Percentiles rank a stretch among this genome's conserved stretches.
Conservation (phyloP, 2,329 filamentous ascomycete genomes). For the Coleophoma cylindrospora region DNA sequence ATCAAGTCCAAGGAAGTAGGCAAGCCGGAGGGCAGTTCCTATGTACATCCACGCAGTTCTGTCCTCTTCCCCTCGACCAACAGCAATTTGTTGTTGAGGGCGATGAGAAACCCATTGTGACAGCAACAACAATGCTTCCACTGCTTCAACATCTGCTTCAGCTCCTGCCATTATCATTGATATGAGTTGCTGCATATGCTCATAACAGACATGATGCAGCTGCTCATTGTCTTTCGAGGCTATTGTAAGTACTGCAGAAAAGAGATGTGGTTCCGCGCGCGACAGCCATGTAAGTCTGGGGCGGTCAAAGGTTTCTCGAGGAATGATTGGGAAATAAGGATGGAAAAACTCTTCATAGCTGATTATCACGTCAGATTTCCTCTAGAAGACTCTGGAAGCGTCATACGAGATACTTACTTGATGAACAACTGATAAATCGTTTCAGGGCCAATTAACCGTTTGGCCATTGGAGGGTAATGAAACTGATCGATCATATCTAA, state of each 20-base stretch:
- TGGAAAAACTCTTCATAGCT: slow-evolving; percentile 44
- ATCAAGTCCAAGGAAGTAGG: slow-evolving; percentile 66
- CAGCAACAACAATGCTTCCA: slow-evolving; percentile 64
- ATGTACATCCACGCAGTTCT: slow-evolving; percentile 75
- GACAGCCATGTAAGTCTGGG: slow-evolving; percentile 45
- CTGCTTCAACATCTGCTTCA: slow-evolving; percentile 63
- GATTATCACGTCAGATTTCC: not conserved
- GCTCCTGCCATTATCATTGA: slow-evolving; percentile 62
- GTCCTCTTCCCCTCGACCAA: slow-evolving; percentile 69
- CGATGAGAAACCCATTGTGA: slow-evolving; percentile 57
- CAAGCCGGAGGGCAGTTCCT: slow-evolving; percentile 63
- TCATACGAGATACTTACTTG: slow-evolving; percentile 9
- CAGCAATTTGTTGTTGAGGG: slow-evolving; percentile 26
- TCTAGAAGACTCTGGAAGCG: not conserved
- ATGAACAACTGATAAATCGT: slow-evolving; percentile 21
- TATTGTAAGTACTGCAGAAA: slow-evolving; percentile 67
- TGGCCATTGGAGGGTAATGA: slow-evolving; percentile 21
- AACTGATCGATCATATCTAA: slow-evolving; percentile 16
- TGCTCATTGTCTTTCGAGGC: slow-evolving; percentile 65
- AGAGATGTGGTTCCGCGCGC: slow-evolving; percentile 57
- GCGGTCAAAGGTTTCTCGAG: slow-evolving; percentile 43
- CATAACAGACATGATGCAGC: slow-evolving; percentile 61
- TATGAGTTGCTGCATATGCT: slow-evolving; percentile 65
- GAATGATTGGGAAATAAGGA: slow-evolving; percentile 65
- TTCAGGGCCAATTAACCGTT: slow-evolving; percentile 19